Base-by-base conservation (phyloP, 169 alveolate species). In the Sarcocystis neurona region DNA sequence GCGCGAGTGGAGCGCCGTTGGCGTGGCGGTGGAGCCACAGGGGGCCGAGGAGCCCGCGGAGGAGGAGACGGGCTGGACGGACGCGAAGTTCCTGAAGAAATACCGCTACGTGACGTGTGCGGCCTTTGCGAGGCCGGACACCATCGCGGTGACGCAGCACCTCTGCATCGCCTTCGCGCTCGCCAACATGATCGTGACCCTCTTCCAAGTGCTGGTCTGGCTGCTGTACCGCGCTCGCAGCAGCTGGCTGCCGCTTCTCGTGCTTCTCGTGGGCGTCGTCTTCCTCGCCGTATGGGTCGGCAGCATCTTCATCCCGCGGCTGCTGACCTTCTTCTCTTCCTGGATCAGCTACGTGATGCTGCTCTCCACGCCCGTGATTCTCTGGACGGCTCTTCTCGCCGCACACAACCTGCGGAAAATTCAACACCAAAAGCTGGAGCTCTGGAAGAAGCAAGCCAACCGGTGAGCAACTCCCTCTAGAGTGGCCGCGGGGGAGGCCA, bases 331-430 rank as follows among this genome's bases (percentile, higher is more conserved):
- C 78, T 78, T 88, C 85, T 56, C 85, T 30, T 88, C 88, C 43
- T 88, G 92, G 92, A 78, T 88, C 53, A 75, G 89, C 78, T 88
- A 78, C 50, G 92, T 88, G 66, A 88, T 88, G 92, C 84, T 88
- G 32, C 85, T 88, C 50, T 78, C 92, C 30, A n/a, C 70, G n/a
- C 92, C 92, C 12, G 39, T 84, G 80, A 63, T 88, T 0, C 88
- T 88, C n/a, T 87, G 91, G 91, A 66, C 82, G 12, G 88, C 91
- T n/a, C 88, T 87, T 32, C 79, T 85, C 23, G 91, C 91, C 34
- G 91, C 91, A 4, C 82, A 87, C 84, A 75, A 77, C 84, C 84
- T 87, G 3, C 37, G 91, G 47, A 87, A 78, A 56, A 66, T 87
- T 43, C 91, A 87, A 46, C 91, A 87, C 84, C 91, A 87, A 53